Evolutionary conservation across 371 early-diverging fungal genomes (phyloP), one percentile per base, ranked within the genome.

Genomic region (Zopfochytrium polystomum): DNA sequence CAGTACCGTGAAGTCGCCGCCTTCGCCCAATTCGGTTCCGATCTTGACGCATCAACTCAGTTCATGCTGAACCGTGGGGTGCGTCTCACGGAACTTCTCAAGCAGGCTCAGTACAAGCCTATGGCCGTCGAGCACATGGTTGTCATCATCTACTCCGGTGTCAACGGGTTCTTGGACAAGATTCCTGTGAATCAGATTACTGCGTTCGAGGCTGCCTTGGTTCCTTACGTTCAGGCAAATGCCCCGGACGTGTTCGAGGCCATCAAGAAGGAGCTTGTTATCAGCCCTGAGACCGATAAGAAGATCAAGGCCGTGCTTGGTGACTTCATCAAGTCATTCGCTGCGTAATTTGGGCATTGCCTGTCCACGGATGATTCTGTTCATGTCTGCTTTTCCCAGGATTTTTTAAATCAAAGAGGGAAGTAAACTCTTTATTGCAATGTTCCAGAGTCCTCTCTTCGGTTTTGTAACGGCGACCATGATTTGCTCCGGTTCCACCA

Each of bases 1-100:
- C n/a, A n/a, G n/a, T 93, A 93, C 88, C 94, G 96, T 90, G 96
- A 95, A 85, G 93, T 96, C 56, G 96, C 95, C 68, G 96, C 96
- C 58, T 95, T 96, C 75, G 93, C 96, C 74, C 96, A 95, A 82
- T 95, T 96, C 82, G 96, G 96, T 77, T 93, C 93, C 62, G 96
- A 96, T 80, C 83, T 96, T 66, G 96, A 96, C 80, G 93, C 95
- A 70, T 92, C 95, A 68, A 87, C 91, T 60, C 87, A 96, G 80
- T 88, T 93, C 91, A 66, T 86, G 78, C 80, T 98, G 73, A 90
- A 95, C 90, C 94, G 96, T 84, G 87, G 89, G 76, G 92, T 93
- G 67, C 94, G 96, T 80, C 83, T 96, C 44, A 94, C 95, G 52
- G 96, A 96, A 83, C 81, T 96, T 73, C 80, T 96, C 70, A 91